Percentiles rank a stretch among this genome's conserved stretches.
Conservation (phyloP, 2,329 filamentous ascomycete species). For the Epichloe elymi region DNA sequence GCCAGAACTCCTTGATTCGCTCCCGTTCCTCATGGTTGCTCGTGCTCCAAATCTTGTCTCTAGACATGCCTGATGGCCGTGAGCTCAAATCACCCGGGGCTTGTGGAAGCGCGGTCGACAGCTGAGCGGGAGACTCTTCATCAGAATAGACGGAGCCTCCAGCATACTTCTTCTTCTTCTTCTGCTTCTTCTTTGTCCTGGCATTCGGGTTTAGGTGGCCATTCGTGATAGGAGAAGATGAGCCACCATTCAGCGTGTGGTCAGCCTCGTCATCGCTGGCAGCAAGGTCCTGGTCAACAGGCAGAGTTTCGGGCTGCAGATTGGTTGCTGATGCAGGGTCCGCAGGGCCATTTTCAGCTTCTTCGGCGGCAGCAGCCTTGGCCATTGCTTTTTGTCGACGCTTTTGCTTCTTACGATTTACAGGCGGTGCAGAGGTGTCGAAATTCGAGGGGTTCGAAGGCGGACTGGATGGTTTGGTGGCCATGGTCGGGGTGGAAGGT, state of each 20-base stretch:
- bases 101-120: slow-evolving; percentile 2
- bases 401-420: slow-evolving; percentile 94
- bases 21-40: slow-evolving; percentile 88
- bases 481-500: slow-evolving; percentile 35
- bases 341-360: slow-evolving; percentile 27
- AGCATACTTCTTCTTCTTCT: slow-evolving; percentile 51
- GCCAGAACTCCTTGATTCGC: slow-evolving; percentile 97
- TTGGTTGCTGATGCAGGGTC: slow-evolving; percentile 20
- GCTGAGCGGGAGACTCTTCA: slow-evolving; percentile 5
- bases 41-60: slow-evolving; percentile 95
- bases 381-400: slow-evolving; percentile 75
- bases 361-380: slow-evolving; percentile 42
- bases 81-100: slow-evolving; percentile 16
- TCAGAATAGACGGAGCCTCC: slow-evolving; percentile 11
- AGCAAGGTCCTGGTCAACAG: slow-evolving; percentile 35
- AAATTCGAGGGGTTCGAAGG: slow-evolving; percentile 13
- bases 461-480: slow-evolving; percentile 22
- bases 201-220: slow-evolving; percentile 15
- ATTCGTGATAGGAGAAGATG: slow-evolving; percentile 17
- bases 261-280: slow-evolving; percentile 41
- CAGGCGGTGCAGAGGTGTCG: slow-evolving; percentile 30
- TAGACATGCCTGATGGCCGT: slow-evolving; percentile 37
- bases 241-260: slow-evolving; percentile 22
- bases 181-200: slow-evolving; percentile 49
- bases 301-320: slow-evolving; percentile 11